phyloP scores from a whole-genome alignment of 2,329 filamentous ascomycete genomes.

The Talaromyces sp. region DNA sequence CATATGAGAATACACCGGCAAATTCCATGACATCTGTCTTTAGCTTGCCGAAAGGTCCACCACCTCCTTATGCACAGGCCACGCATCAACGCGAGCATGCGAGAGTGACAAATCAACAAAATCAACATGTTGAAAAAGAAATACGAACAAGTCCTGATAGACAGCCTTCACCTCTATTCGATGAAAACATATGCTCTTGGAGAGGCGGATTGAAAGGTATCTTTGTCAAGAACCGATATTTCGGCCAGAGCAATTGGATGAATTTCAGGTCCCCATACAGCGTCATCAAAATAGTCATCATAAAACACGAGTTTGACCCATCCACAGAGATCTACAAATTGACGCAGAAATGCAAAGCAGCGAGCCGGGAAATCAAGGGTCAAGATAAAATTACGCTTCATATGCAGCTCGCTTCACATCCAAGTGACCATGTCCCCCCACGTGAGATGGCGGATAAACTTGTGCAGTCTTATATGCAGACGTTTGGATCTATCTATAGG shows the following conservation, averaged over 20 bases:
- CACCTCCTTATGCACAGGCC: background rate
- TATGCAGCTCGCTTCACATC: background rate
- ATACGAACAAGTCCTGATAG: background rate
- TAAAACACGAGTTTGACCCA: conserved; percentile 18
- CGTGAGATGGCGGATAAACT: conserved; percentile 43
- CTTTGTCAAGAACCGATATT: conserved; percentile 48
- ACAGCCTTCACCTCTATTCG: background rate
- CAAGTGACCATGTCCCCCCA: conserved; percentile 35
- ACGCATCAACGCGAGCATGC: background rate
- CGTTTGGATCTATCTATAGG: conserved; percentile 51
- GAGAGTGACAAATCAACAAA: background rate
- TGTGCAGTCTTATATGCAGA: conserved; percentile 49
- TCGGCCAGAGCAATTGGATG: conserved; percentile 53
- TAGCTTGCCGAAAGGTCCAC: background rate
- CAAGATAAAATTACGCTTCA: conserved; percentile 8
- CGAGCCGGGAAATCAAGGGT: conserved; percentile 7
- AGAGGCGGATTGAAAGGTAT: conserved; percentile 3
- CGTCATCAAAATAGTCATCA: conserved; percentile 48
- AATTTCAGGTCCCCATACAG: conserved; percentile 46
- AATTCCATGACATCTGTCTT: conserved; percentile 10
- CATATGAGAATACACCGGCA: background rate
- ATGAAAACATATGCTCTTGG: background rate
- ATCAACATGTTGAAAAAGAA: background rate
- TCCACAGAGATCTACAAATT: background rate
- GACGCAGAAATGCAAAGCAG: conserved; percentile 12